phyloP scores from a whole-genome alignment of 2,329 filamentous ascomycete species.

The Tricladium varicosporioides region DNA sequence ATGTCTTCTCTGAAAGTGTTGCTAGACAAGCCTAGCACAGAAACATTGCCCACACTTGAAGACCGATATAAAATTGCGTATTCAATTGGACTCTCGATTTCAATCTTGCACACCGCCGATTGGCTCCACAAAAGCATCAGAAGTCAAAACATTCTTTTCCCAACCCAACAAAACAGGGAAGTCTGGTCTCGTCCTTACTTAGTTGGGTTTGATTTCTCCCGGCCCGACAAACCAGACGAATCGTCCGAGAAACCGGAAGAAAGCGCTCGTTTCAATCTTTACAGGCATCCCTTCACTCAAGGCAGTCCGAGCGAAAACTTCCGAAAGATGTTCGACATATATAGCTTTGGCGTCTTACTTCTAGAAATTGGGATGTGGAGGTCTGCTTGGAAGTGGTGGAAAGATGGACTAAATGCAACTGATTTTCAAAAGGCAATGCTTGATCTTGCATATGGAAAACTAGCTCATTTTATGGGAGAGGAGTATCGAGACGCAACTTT shows the following conservation, averaged over 20 bases:
- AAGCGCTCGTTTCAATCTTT: conserved; percentile 35
- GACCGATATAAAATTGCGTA: no score
- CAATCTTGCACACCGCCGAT: conserved; percentile 27
- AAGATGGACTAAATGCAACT: no score
- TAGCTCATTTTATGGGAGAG: no score
- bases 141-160: conserved; percentile 40
- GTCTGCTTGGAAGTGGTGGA: background rate
- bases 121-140: conserved; percentile 45
- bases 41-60: no score
- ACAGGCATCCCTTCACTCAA: conserved; percentile 38
- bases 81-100: no score
- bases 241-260: conserved; percentile 38
- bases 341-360: conserved; percentile 40
- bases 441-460: no score
- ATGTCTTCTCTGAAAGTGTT: no score
- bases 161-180: conserved; percentile 14
- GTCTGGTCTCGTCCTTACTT: conserved; percentile 32
- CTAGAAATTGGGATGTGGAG: conserved; percentile 39
- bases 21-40: no score
- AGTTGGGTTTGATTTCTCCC: conserved; percentile 42
- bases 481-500: no score
- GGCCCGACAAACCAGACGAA: conserved; percentile 39
- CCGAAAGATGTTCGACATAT: conserved; percentile 39
- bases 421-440: no score
- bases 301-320: conserved; percentile 12